A percentile compares a stretch with the other conserved stretches of the same genome.
phyloP scores from a whole-genome alignment of 2,329 filamentous ascomycete species.

The Claviceps sp. region DNA sequence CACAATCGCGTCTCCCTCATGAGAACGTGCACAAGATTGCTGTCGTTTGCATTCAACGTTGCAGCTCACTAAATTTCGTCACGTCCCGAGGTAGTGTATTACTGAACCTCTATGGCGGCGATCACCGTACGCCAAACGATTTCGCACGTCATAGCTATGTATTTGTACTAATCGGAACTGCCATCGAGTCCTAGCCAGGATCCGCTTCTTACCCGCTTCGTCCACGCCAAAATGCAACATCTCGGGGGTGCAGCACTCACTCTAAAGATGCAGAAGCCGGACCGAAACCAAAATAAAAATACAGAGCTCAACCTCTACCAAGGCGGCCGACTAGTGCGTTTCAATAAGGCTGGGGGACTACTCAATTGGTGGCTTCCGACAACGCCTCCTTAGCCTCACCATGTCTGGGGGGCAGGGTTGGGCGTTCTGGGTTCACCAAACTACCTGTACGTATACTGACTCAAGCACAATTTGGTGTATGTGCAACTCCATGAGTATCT shows the following conservation, averaged over 20 bases:
- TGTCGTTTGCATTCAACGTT: neutral
- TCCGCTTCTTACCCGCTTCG: neutral
- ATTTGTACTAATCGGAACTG: neutral
- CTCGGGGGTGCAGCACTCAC: neutral
- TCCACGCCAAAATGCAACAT: neutral
- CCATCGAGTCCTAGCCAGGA: neutral
- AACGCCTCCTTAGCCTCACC: neutral
- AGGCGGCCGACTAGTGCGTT: neutral
- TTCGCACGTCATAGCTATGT: neutral
- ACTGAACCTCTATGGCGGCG: neutral
- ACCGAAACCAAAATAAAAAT: neutral
- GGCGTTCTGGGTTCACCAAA: neutral
- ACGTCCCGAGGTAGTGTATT: neutral
- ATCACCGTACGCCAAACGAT: neutral
- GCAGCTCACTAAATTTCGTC: neutral
- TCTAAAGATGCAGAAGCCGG: neutral
- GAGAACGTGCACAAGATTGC: neutral
- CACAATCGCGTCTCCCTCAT: neutral
- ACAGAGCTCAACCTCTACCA: neutral
- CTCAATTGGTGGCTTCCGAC: neutral
- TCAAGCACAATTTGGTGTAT: neutral
- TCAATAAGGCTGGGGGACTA: neutral
- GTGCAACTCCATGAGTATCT: neutral
- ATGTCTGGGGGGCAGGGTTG: neutral
- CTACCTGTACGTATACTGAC: neutral